These are phyloP conservation scores for Sarocladium brachiariae DNA, from an alignment of 2,329 filamentous ascomycete species.

Conservation along the genomic window DNA sequence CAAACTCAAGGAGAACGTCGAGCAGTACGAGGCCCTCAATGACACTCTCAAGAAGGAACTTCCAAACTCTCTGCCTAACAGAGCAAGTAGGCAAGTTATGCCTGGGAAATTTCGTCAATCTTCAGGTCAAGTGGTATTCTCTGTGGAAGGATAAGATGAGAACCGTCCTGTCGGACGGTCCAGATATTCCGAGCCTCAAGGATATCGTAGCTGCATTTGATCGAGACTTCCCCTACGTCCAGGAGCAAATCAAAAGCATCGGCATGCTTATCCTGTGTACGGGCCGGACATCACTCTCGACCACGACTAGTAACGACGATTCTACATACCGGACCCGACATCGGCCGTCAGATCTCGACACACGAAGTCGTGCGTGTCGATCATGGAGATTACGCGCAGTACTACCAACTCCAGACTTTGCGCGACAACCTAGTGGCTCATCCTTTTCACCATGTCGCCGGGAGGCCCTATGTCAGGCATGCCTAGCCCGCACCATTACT, in stretches of 20 bases:
- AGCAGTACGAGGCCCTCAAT: constrained; percentile 87
- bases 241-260: constrained; percentile 64
- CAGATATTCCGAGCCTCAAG: constrained; percentile 56
- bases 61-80: constrained; percentile 70
- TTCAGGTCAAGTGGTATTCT: constrained; percentile 76
- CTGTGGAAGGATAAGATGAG: constrained; percentile 80
- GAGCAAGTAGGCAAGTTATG: constrained; percentile 79
- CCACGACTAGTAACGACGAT: constrained; percentile 47
- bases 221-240: constrained; percentile 69
- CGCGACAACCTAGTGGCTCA: constrained; percentile 58
- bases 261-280: constrained; percentile 67
- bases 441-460: constrained; percentile 58
- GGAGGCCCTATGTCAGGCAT: constrained; percentile 25
- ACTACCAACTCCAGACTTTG: constrained; percentile 60
- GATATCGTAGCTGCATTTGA: constrained; percentile 75
- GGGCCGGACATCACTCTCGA: constrained; percentile 52
- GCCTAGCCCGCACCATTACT: constrained; percentile 47
- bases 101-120: constrained; percentile 73
- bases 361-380: constrained; percentile 51
- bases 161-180: constrained; percentile 59
- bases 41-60: constrained; percentile 90
- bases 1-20: constrained; percentile 74
- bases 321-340: constrained; percentile 31
- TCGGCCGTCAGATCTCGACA: constrained; percentile 40
- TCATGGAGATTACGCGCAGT: constrained; percentile 55